Evolutionary conservation across 495 filamentous ascomycete genomes (phyloP), one percentile per base, ranked within the genome.

Genomic region (Astrothelium macrocarpum): DNA sequence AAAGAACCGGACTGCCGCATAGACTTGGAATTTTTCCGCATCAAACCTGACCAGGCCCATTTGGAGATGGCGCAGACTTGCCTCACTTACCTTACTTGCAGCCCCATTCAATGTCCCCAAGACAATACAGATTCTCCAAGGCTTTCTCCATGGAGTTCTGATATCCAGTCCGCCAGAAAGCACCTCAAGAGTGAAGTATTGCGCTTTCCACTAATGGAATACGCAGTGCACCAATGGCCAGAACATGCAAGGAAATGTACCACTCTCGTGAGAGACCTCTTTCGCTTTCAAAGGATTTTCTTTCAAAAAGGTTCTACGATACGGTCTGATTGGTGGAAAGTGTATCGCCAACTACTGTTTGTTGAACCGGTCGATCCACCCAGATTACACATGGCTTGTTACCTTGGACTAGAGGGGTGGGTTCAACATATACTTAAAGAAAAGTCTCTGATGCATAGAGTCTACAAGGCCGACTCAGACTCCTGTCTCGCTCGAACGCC

Each of bases 1-100:
- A 34, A 67, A 18, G 23, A 26, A 1, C 56, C 2, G 16, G 65
- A 71, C 66, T 20, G 32, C 59, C 59, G 68, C 53, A 36, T 53
- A 31, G 53, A 43, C n/a, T 61, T 70, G 46, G 62, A 70, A 42
- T 7, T 29, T n/a, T 72, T 71, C 53, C 68, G 67, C 31, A 59
- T 74, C 25, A 64, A 67, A 2, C 62, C 28, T 14, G 62, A 34
- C 23, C 18, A 0, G 16, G 9, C 46, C 1, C 42, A 63, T 20
- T 16, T 63, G 18, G 11, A 34, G 5, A 59, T 63, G 2, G 29
- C 43, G 16, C 14, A 2, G 32, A 56, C 0, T 1, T 63, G 62
- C 29, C 23, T 58, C 0, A 46, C 29, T 1, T 58, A 32, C 45
- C 0, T 63, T 20, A 0, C 32, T 4, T 25, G 43, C 18, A 36